Evolutionary conservation across 1,284 basidiomycete species (phyloP).

Genomic region (Phellopilus nigrolimitatus): DNA sequence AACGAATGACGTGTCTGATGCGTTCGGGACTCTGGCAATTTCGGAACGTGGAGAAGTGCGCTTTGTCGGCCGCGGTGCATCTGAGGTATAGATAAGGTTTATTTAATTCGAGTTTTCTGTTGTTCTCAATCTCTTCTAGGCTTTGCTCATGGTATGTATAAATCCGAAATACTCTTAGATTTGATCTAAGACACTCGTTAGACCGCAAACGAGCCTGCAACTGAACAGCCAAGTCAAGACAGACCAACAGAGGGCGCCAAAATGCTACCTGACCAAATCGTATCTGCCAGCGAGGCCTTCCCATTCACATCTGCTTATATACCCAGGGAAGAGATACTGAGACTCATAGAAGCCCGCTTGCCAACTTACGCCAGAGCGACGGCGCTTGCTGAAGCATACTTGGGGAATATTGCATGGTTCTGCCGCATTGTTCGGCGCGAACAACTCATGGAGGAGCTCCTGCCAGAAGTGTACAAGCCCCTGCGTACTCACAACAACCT

Average conservation of each 20-base stretch:
- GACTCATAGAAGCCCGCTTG: slow-evolving; percentile 3
- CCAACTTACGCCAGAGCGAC: slow-evolving; percentile 17
- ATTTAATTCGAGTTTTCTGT: neutral
- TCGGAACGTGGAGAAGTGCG: slow-evolving; percentile 13
- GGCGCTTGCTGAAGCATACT: slow-evolving; percentile 17
- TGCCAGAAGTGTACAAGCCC: slow-evolving; percentile 12
- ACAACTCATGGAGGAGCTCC: slow-evolving; percentile 18
- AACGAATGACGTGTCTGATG: neutral
- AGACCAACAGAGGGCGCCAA: neutral
- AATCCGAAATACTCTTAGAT: neutral
- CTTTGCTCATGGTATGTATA: slow-evolving; percentile 8
- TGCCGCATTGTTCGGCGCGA: slow-evolving; percentile 12
- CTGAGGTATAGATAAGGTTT: slow-evolving; percentile 3
- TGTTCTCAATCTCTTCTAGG: neutral
- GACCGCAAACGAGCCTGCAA: neutral
- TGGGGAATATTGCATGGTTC: slow-evolving; percentile 13
- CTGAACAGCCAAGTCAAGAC: neutral
- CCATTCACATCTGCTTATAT: slow-evolving; percentile 8
- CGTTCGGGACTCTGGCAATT: slow-evolving; percentile 15
- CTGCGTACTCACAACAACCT: neutral
- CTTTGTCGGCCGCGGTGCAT: slow-evolving; percentile 12
- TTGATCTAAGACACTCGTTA: neutral
- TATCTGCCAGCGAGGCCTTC: neutral
- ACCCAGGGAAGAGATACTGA: slow-evolving; percentile 6
- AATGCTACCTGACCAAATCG: slow-evolving; percentile 3